Evolutionary conservation across 2,329 filamentous ascomycete genomes (phyloP).

Genomic region (Penicillium aurantiogriseum): DNA sequence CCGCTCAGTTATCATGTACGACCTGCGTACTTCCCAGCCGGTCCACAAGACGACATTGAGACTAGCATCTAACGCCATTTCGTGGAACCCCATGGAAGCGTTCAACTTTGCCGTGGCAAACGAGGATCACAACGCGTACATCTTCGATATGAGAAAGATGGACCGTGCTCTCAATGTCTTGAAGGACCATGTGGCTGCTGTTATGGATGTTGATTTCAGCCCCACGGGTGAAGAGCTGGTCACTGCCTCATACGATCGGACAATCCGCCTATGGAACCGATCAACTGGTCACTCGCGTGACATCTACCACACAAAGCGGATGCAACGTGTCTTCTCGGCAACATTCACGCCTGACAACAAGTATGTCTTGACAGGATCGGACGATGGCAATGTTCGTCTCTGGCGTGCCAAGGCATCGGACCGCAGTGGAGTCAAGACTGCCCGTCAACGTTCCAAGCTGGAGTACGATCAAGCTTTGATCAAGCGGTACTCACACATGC

Average conservation of each 20-base stretch:
- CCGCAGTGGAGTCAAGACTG: slow-evolving; percentile 79
- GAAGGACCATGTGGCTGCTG: slow-evolving; percentile 84
- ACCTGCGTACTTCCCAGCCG: slow-evolving; percentile 81
- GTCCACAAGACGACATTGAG: slow-evolving; percentile 77
- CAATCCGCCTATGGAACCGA: slow-evolving; percentile 79
- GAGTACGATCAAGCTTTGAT: slow-evolving; percentile 89
- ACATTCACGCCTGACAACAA: slow-evolving; percentile 85
- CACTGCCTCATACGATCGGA: slow-evolving; percentile 83
- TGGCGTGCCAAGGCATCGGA: slow-evolving; percentile 87
- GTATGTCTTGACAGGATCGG: slow-evolving; percentile 85
- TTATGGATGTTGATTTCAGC: slow-evolving; percentile 95
- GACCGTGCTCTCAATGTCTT: slow-evolving; percentile 83
- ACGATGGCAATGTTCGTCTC: slow-evolving; percentile 86
- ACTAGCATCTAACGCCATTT: slow-evolving; percentile 77
- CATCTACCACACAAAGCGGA: slow-evolving; percentile 95
- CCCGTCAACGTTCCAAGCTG: slow-evolving; percentile 78
- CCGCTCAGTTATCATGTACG: slow-evolving; percentile 84
- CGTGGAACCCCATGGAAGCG: slow-evolving; percentile 96
- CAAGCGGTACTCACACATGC: slow-evolving; percentile 88
- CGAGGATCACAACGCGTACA: slow-evolving; percentile 89
- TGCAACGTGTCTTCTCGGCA: slow-evolving; percentile 88
- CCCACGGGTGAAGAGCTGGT: slow-evolving; percentile 94
- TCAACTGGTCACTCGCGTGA: slow-evolving; percentile 82
- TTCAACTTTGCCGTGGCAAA: slow-evolving; percentile 93
- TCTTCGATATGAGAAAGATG: slow-evolving; percentile 94